Evolutionary conservation across 345 rosid species (phyloP).

Genomic region (Populus davidiana): DNA sequence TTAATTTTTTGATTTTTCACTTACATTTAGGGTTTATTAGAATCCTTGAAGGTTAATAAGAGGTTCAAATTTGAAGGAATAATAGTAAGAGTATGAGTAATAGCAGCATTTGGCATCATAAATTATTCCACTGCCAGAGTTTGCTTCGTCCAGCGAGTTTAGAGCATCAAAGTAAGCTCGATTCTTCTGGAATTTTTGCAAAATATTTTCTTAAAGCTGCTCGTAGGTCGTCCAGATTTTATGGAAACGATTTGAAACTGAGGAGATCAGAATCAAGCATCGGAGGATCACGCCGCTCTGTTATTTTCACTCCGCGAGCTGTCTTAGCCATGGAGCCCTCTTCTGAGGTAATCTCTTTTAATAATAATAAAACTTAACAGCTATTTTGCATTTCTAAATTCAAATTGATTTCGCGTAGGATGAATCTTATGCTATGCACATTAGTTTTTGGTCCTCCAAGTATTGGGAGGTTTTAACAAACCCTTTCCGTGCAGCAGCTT

Average conservation of each 20-base stretch:
- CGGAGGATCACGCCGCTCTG: conserved; percentile 33
- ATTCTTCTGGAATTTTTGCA: conserved; percentile 45
- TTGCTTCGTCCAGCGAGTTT: conserved; percentile 54
- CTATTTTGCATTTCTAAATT: too few species aligned
- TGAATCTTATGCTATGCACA: too few species aligned
- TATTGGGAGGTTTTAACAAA: conserved; percentile 21
- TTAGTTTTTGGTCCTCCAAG: neutral
- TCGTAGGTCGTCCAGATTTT: conserved; percentile 42
- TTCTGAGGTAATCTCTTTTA: conserved; percentile 47
- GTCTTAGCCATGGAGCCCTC: conserved; percentile 68
- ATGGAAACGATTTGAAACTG: conserved; percentile 41
- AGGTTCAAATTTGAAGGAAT: conserved; percentile 16
- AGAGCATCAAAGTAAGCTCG: conserved; percentile 58
- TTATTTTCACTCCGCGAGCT: conserved; percentile 50
- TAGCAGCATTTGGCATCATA: conserved; percentile 46
- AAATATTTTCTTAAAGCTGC: conserved; percentile 45
- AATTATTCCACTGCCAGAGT: conserved; percentile 52
- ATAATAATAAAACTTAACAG: too few species aligned
- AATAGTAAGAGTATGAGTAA: conserved; percentile 57
- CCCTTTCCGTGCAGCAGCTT: conserved; percentile 47
- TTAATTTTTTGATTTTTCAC: neutral
- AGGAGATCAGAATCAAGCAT: conserved; percentile 28
- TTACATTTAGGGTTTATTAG: conserved; percentile 18
- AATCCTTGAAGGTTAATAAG: conserved; percentile 35
- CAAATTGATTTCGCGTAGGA: too few species aligned